Conservation (phyloP, 345 rosid genomes). For the Hirschfeldia incana region DNA sequence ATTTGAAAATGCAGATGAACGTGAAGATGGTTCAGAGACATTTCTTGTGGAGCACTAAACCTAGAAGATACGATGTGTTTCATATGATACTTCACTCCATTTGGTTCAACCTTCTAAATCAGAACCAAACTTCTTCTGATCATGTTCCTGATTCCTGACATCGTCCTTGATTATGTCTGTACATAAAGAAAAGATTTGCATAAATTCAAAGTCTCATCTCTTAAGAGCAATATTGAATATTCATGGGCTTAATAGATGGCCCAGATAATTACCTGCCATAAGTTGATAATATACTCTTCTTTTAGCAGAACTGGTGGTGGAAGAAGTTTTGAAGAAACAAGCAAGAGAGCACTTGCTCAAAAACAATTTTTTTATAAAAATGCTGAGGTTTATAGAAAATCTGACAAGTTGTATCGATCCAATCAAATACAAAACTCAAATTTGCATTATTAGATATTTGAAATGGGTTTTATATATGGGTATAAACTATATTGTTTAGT, state of each 20-base stretch:
- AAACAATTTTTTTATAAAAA: too few species aligned
- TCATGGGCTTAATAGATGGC: not conserved
- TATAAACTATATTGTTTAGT: too few species aligned
- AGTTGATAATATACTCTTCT: too few species aligned
- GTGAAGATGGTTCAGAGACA: conserved; percentile 87
- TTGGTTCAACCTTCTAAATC: conserved; percentile 71
- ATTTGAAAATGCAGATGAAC: conserved; percentile 62
- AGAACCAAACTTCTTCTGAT: conserved; percentile 39
- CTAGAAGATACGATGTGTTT: conserved; percentile 77
- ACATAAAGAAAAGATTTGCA: not conserved
- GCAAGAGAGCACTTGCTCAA: too few species aligned
- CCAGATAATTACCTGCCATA: not conserved
- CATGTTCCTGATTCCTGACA: conserved; percentile 12
- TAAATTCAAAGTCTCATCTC: not conserved
- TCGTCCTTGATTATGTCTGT: conserved; percentile 2
- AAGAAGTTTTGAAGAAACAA: too few species aligned
- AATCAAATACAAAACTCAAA: not conserved
- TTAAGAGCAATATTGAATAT: not conserved
- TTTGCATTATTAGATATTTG: too few species aligned
- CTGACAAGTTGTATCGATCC: not conserved
- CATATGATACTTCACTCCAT: conserved; percentile 94
- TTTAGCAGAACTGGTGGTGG: too few species aligned
- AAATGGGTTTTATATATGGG: too few species aligned
- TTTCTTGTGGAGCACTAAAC: conserved; percentile 78
- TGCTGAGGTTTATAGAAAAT: not conserved